Conservation (phyloP, 106 monocot genomes). For the Platanthera zijinensis region DNA sequence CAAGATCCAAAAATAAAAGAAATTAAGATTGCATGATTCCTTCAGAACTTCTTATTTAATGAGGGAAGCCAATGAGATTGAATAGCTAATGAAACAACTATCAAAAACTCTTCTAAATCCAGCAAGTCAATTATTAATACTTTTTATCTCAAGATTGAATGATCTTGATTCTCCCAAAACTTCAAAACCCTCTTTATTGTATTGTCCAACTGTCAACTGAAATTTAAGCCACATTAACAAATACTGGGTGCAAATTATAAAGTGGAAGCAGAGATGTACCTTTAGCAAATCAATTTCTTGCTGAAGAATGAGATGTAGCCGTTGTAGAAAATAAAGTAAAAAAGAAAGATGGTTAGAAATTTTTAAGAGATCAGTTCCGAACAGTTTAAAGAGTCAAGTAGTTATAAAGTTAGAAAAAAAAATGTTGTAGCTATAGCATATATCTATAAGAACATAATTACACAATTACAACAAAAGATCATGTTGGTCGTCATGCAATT, state of each 20-base stretch:
- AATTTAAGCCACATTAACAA: neutral
- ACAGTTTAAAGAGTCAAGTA: neutral
- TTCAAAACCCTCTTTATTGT: neutral
- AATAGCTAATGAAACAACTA: neutral
- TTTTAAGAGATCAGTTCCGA: neutral
- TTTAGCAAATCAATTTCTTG: slow-evolving; percentile 89
- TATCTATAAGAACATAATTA: neutral
- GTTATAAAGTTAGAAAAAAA: neutral
- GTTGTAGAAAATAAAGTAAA: neutral
- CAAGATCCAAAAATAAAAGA: no score
- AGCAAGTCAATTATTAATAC: neutral
- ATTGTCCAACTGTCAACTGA: neutral
- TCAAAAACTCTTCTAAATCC: neutral
- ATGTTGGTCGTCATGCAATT: neutral
- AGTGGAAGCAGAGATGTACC: slow-evolving; percentile 29
- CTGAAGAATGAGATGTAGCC: slow-evolving; percentile 25
- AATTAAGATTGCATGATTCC: no score
- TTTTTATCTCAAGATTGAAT: neutral
- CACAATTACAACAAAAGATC: neutral
- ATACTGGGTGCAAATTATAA: neutral
- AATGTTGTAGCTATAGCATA: neutral
- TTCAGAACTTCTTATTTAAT: no score
- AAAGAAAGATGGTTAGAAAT: neutral
- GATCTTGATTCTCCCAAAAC: neutral
- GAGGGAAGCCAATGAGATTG: no score